Percentiles rank a stretch among this genome's conserved stretches.
phyloP scores from a whole-genome alignment of 2,329 filamentous ascomycete genomes.

The Aspergillus chevalieri region DNA sequence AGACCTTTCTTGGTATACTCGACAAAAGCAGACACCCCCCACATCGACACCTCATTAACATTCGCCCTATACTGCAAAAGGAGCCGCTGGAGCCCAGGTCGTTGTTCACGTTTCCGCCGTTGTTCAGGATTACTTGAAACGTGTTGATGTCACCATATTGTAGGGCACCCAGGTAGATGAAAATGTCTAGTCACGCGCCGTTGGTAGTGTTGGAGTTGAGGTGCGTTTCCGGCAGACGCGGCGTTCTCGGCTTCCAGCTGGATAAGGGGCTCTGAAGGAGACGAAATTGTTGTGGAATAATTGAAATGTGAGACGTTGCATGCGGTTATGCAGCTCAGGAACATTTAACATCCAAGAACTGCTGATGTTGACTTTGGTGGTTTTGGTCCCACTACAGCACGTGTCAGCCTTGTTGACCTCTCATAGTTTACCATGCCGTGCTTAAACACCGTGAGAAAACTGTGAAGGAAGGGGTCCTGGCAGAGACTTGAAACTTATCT shows the following conservation, averaged over 20 bases:
- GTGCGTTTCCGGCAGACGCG: neutral
- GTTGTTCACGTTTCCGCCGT: neutral
- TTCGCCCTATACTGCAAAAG: neutral
- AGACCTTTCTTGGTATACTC: neutral
- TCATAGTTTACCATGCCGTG: too few species aligned
- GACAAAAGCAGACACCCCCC: neutral
- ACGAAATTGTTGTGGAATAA: too few species aligned
- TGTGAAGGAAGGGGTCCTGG: too few species aligned
- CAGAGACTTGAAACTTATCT: too few species aligned
- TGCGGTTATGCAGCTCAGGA: too few species aligned
- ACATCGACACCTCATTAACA: neutral
- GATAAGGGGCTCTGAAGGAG: too few species aligned
- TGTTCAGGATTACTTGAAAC: neutral
- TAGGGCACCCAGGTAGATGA: neutral
- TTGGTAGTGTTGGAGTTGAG: neutral
- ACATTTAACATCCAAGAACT: too few species aligned
- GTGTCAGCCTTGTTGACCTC: too few species aligned
- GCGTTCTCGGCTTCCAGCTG: neutral
- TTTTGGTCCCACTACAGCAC: too few species aligned
- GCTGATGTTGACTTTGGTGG: too few species aligned
- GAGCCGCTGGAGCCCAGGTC: neutral
- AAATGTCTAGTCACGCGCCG: neutral
- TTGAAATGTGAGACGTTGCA: too few species aligned
- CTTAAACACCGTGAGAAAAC: too few species aligned
- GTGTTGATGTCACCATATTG: neutral